A percentile compares a stretch with the other conserved stretches of the same genome.
phyloP scores from a whole-genome alignment of 345 rosid genomes.

The Streptanthus diversifolius region DNA sequence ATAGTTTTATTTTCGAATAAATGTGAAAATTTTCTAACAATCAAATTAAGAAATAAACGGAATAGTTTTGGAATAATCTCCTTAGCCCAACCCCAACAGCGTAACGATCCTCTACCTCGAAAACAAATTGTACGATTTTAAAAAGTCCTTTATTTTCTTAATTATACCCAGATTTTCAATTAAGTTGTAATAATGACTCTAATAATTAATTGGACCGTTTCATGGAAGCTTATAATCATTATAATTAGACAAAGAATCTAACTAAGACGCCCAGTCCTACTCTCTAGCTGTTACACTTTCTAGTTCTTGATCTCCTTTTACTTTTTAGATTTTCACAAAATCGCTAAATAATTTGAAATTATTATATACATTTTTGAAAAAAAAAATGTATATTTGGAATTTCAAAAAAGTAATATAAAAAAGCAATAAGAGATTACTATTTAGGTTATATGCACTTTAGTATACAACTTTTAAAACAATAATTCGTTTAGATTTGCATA shows the following conservation, averaged over 20 bases:
- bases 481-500: slow-evolving; percentile 18
- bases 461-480: background rate
- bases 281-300: slow-evolving; percentile 23
- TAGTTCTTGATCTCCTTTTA: background rate
- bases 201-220: slow-evolving; percentile 16
- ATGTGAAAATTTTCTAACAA: background rate
- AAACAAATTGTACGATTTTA: background rate
- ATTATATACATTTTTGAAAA: background rate
- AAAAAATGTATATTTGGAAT: background rate
- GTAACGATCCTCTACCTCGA: background rate
- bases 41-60: background rate
- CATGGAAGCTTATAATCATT: background rate
- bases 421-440: background rate
- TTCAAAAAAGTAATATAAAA: background rate
- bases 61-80: background rate
- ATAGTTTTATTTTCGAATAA: background rate
- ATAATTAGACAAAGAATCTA: background rate
- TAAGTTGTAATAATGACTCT: background rate
- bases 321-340: background rate
- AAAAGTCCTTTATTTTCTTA: background rate
- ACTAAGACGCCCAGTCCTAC: background rate
- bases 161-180: background rate
- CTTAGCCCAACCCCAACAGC: background rate
- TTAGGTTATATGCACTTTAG: background rate
- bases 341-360: slow-evolving; percentile 3